These are phyloP conservation scores for Paracoccidioides lutzii DNA, from an alignment of 2,329 filamentous ascomycete genomes.

Conservation along the genomic window DNA sequence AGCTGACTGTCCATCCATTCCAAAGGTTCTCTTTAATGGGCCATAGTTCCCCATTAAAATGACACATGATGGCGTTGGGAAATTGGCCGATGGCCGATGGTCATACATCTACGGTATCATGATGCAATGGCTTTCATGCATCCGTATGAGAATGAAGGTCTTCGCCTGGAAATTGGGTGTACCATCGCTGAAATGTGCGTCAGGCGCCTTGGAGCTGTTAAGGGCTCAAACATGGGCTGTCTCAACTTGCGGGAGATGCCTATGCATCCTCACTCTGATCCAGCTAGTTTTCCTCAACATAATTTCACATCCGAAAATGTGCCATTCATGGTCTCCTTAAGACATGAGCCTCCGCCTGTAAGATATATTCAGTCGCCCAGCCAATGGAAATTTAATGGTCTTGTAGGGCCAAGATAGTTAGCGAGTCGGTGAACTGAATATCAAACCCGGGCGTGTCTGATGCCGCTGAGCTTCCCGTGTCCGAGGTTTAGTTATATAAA, in stretches of 20 bases:
- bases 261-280: background rate
- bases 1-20: background rate
- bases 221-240: slow-evolving; percentile 2
- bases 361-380: background rate
- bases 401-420: background rate
- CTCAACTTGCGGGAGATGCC: background rate
- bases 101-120: slow-evolving; percentile 1
- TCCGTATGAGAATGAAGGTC: background rate
- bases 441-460: too few relatives aligned
- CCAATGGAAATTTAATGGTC: background rate
- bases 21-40: background rate
- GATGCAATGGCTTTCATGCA: background rate
- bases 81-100: background rate
- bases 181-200: background rate
- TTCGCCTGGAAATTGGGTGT: background rate
- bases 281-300: too few relatives aligned
- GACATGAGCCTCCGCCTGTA: background rate
- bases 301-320: background rate
- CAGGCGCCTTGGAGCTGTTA: background rate
- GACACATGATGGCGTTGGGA: background rate
- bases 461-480: too few relatives aligned
- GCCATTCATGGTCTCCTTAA: background rate
- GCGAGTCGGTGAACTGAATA: too few relatives aligned
- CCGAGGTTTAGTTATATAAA: too few relatives aligned
- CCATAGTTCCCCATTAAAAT: background rate